Conservation (phyloP, 352 stramenopile genomes). For the Pythium aphanidermatum region DNA sequence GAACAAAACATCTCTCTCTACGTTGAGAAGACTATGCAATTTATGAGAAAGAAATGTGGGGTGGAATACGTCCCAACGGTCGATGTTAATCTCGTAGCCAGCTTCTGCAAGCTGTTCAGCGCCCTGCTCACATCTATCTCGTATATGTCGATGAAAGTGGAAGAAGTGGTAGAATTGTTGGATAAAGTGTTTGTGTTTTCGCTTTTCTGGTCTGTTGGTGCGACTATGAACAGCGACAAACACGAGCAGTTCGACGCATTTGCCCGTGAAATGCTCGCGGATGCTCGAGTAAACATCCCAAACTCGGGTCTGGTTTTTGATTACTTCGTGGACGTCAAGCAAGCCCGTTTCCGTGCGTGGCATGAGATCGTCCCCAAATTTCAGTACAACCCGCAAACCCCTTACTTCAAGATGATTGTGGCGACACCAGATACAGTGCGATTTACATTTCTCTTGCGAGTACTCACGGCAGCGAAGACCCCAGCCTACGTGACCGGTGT, state of each 20-base stretch:
- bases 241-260: conserved; percentile 62
- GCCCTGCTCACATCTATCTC: conserved; percentile 8
- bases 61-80: conserved; percentile 67
- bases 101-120: conserved; percentile 60
- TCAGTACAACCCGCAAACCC: conserved; percentile 31
- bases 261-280: conserved; percentile 30
- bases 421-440: conserved; percentile 42
- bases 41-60: conserved; percentile 37
- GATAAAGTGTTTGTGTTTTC: conserved; percentile 69
- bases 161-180: conserved; percentile 23
- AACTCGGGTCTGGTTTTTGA: conserved; percentile 50
- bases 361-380: conserved; percentile 36
- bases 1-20: conserved; percentile 27
- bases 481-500: conserved; percentile 73
- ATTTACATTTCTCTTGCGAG: conserved; percentile 28
- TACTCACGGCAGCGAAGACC: conserved; percentile 37
- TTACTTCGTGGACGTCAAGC: conserved; percentile 51
- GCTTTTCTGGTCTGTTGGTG: conserved; percentile 73
- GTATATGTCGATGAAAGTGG: conserved; percentile 7
- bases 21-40: conserved; percentile 51
- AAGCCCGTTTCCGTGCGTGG: conserved; percentile 26
- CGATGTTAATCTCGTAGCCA: conserved; percentile 69
- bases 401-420: conserved; percentile 57
- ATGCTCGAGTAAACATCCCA: conserved; percentile 28
- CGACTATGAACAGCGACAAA: conserved; percentile 50